Evolutionary conservation across 2,329 filamentous ascomycete genomes (phyloP), one percentile per base, ranked within the genome.

Genomic region (Phaeosphaeria sp.): DNA sequence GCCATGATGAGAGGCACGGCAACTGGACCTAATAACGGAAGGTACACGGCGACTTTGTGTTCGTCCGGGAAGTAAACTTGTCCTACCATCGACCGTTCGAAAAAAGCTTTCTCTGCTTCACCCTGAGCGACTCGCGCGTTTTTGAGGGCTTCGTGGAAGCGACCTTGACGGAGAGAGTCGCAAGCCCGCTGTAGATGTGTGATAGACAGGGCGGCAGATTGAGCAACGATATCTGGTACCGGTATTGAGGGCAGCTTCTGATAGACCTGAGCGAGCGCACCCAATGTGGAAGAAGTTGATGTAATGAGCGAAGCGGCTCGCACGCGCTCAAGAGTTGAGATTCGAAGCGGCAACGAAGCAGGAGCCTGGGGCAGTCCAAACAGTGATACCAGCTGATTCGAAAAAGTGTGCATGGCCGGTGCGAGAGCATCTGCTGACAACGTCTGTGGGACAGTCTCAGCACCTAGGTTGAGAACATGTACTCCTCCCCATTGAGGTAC

Each of bases 61-160:
- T 99, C 95, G 72, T 99, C 95, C 0, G 95, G 95, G 77, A 99
- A 99, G 77, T 98, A 99, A 1, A 98, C 89, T 79, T 98, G 95
- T 0, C 93, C 95, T 13, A 99, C 95, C 95, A 99, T 99, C 72
- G 91, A 96, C 79, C 96, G 96, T 78, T 99, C 95, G 67, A 99
- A 99, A 78, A 99, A 99, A 0, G 94, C 94, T 59, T 90, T 88
- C 76, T 99, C 95, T 0, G 93, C 94, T 73, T 96, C 92, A 2
- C 87, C 85, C 77, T 97, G 93, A 6, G 95, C 95, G 47, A 92
- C 87, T 10, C 91, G 87, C 0, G 94, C 94, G 73, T 94, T 89
- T 61, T 89, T 85, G 41, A 99, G 80, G 0, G 93, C 93, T 6
- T 78, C 77, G 25, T 88, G 84, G 66, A 88, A 89, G 3, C 80